Percentiles rank a stretch among this genome's conserved stretches.
These are phyloP conservation scores for Ananas comosus DNA, from an alignment of 176 grass and related monocot species.

Conservation along the genomic window DNA sequence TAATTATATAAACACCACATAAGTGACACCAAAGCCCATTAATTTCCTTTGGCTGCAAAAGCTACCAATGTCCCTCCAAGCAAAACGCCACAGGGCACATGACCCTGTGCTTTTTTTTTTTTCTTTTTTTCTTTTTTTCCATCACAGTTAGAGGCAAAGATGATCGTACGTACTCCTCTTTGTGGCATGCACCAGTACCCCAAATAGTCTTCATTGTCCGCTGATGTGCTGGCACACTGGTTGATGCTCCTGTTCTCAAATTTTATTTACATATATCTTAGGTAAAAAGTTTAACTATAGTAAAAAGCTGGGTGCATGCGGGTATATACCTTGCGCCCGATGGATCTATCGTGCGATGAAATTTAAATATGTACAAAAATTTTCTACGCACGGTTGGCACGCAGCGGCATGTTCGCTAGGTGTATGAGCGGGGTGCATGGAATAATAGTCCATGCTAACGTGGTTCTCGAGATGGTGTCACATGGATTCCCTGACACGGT, in stretches of 20 bases:
- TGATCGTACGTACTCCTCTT: background rate
- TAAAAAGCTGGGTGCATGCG: no score
- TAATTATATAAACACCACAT: background rate
- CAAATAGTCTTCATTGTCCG: no score
- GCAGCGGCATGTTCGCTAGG: no score
- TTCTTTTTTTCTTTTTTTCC: background rate
- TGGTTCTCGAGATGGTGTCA: conserved; percentile 10
- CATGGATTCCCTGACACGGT: conserved; percentile 16
- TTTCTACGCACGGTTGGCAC: no score
- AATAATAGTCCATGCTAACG: background rate
- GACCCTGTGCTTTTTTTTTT: background rate
- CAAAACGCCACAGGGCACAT: background rate
- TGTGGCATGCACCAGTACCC: no score
- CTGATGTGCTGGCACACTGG: no score
- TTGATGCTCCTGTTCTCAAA: no score
- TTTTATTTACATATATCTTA: background rate
- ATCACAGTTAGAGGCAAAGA: background rate
- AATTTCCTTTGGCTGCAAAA: background rate
- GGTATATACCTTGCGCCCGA: no score
- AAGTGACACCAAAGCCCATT: background rate
- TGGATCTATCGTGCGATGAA: no score
- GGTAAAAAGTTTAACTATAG: background rate
- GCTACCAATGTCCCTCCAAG: background rate
- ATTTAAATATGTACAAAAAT: no score
- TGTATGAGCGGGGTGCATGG: no score